Evolutionary conservation across 768 basidiomycete genomes (phyloP).

Genomic region (Tylopilus rubrobrunneus): DNA sequence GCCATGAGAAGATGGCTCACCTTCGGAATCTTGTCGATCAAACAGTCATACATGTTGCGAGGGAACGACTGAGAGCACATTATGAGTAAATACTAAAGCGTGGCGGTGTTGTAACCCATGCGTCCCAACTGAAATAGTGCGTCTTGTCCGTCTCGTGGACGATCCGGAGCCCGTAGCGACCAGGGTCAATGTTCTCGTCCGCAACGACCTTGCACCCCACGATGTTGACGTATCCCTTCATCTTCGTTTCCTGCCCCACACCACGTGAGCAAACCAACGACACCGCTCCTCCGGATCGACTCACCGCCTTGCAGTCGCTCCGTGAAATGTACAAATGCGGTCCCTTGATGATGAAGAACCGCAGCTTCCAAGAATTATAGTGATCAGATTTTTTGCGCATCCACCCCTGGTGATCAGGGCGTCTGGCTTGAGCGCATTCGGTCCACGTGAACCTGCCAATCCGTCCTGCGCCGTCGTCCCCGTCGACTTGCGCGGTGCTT

Average conservation of each 20-base stretch:
- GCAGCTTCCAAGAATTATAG: constrained; percentile 88
- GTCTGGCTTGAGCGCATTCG: constrained; percentile 54
- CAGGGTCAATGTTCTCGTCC: no score
- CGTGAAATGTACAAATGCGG: constrained; percentile 84
- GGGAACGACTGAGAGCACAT: no score
- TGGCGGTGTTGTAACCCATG: no score
- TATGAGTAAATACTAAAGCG: no score
- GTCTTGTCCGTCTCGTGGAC: no score
- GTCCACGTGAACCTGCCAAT: constrained; percentile 19
- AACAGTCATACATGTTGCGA: no score
- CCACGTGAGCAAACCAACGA: background rate
- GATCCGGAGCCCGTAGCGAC: no score
- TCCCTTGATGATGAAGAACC: constrained; percentile 94
- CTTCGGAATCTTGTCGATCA: no score
- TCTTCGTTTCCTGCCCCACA: no score
- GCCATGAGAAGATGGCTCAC: no score
- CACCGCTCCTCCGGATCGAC: background rate
- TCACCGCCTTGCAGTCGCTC: constrained; percentile 55
- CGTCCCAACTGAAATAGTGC: no score
- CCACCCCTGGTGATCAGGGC: no score
- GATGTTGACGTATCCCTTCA: constrained; percentile 86
- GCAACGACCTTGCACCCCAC: constrained; percentile 79
- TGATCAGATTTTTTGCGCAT: constrained; percentile 94
- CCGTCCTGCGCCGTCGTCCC: constrained; percentile 27
- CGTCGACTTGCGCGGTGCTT: constrained; percentile 47